Conservation (phyloP, 306 rosid genomes). For the Trifolium repens region DNA sequence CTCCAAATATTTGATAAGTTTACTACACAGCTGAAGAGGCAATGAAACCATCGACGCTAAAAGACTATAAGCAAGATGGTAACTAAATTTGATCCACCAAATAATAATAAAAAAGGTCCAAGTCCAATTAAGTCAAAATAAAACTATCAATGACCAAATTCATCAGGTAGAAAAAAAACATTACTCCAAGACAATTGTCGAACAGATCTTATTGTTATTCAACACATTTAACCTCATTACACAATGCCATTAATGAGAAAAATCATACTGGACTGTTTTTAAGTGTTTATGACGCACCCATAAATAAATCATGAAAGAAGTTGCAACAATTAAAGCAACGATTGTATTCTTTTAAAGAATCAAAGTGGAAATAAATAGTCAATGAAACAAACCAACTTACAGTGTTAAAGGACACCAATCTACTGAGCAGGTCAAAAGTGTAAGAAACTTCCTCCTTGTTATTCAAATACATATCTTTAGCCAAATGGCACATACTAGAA, state of each 20-base stretch:
- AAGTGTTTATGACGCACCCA: background rate
- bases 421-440: slow-evolving; percentile 80
- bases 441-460: slow-evolving; percentile 64
- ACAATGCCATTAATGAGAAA: slow-evolving; percentile 30
- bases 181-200: slow-evolving; percentile 24
- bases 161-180: slow-evolving; percentile 19
- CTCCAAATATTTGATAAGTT: slow-evolving; percentile 11
- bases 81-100: slow-evolving; percentile 27
- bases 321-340: slow-evolving; percentile 24
- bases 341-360: slow-evolving; percentile 21
- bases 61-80: slow-evolving; percentile 11
- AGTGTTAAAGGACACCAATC: slow-evolving; percentile 76
- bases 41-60: slow-evolving; percentile 2
- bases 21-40: slow-evolving; percentile 25
- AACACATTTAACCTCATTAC: slow-evolving; percentile 21
- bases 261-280: background rate
- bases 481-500: slow-evolving; percentile 68
- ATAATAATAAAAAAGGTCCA: slow-evolving; percentile 16
- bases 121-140: slow-evolving; percentile 15
- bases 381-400: slow-evolving; percentile 56
- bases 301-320: slow-evolving; percentile 26
- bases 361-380: slow-evolving; percentile 35
- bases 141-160: slow-evolving; percentile 20
- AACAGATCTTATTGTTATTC: slow-evolving; percentile 9
- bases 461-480: slow-evolving; percentile 65